Evolutionary conservation across 2,329 filamentous ascomycete genomes (phyloP).

Genomic region (Claviceps lovelessii): DNA sequence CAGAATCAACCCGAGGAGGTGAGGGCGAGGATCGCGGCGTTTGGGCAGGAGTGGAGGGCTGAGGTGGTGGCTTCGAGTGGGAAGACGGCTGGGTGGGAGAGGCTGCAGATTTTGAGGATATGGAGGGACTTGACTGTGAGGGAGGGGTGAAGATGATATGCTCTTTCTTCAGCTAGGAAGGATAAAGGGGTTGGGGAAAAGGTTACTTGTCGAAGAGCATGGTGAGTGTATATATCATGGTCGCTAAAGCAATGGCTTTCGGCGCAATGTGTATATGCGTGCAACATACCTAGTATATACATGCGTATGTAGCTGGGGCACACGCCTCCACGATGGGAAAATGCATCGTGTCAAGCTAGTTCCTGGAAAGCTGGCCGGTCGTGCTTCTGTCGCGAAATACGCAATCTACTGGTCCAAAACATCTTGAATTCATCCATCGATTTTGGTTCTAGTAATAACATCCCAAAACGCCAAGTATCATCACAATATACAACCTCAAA

Average conservation of each 20-base stretch:
- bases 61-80: conserved; percentile 72
- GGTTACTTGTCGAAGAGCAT: background rate
- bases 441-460: conserved; percentile 10
- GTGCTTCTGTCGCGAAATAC: background rate
- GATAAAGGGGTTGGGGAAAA: background rate
- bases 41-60: conserved; percentile 49
- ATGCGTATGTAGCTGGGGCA: background rate
- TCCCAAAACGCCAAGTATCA: conserved; percentile 22
- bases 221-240: background rate
- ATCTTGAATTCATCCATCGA: background rate
- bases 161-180: background rate
- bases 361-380: background rate
- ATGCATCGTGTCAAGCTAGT: background rate
- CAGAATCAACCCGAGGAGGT: conserved; percentile 76
- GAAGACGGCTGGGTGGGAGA: conserved; percentile 86
- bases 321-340: background rate
- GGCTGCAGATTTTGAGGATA: conserved; percentile 74
- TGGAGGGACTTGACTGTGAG: conserved; percentile 40
- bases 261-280: background rate
- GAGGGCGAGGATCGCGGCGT: conserved; percentile 42
- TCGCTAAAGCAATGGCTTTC: background rate
- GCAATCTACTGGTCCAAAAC: background rate
- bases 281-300: too few species aligned
- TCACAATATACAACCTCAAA: conserved; percentile 8
- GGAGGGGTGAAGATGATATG: background rate